These are phyloP conservation scores for Fusarium begoniae DNA, from an alignment of 2,329 filamentous ascomycete genomes.

Conservation along the genomic window DNA sequence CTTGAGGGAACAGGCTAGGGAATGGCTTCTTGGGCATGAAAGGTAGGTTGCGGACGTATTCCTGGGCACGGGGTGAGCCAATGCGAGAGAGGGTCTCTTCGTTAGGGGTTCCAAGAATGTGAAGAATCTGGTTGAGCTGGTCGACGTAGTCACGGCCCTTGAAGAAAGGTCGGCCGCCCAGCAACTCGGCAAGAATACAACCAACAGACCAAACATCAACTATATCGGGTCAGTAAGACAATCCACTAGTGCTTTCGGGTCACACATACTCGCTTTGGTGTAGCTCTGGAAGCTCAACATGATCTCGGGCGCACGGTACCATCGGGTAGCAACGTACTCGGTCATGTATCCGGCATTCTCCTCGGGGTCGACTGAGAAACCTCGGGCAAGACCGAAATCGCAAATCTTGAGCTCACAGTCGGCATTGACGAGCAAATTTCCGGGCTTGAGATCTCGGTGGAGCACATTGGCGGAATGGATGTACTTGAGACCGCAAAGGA, in stretches of 20 bases:
- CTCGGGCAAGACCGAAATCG: conserved; percentile 95
- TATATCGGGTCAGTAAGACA: conserved; percentile 51
- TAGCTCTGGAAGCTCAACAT: conserved; percentile 99
- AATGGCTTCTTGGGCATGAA: conserved; percentile 96
- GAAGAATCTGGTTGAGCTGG: conserved; percentile 98
- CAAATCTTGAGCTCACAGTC: conserved; percentile 99
- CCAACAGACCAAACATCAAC: conserved; percentile 99
- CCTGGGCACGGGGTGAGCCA: conserved; percentile 92
- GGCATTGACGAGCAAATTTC: conserved; percentile 96
- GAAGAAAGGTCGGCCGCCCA: conserved; percentile 97
- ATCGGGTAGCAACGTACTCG: conserved; percentile 97
- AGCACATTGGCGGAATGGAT: conserved; percentile 98
- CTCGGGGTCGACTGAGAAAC: conserved; percentile 96
- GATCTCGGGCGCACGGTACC: conserved; percentile 95
- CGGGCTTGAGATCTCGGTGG: conserved; percentile 96
- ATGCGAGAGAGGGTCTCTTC: conserved; percentile 95
- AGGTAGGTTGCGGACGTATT: conserved; percentile 96
- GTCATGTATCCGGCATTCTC: conserved; percentile 99
- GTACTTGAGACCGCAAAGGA: conserved; percentile 97
- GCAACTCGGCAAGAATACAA: conserved; percentile 94
- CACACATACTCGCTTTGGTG: conserved; percentile 95
- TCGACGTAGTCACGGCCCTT: conserved; percentile 99
- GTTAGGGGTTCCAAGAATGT: conserved; percentile 96
- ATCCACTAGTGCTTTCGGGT: neutral
- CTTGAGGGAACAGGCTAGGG: conserved; percentile 86